Base-by-base conservation (phyloP, 768 basidiomycete genomes). In the Sarcomyxa edulis region DNA sequence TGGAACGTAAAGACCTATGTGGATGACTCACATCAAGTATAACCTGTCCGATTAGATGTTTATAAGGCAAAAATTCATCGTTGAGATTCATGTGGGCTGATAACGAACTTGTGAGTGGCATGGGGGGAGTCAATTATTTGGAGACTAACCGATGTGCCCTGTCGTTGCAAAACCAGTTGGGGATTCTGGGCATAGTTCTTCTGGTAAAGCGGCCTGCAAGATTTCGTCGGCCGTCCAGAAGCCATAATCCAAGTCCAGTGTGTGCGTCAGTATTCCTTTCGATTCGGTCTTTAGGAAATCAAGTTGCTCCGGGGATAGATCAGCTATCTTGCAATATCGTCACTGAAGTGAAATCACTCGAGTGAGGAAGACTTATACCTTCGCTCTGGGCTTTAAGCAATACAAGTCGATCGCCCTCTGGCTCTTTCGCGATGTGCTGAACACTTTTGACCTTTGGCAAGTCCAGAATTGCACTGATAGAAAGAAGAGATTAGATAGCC, bases 141-240 rank as follows among this genome's bases (percentile, higher is more conserved):
- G 26, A 14, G 15, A 25, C 29, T 21, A 28, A 42, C 93, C 94
- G 35, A 99, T 81, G 59, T 99, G 96, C 0, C 95, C 95, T 1
- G 80, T 87, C 37, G 77, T 72, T 6, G 94, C 83, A 62, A 93
- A 98, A 1, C 91, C 87, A 0, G 79, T 77, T 0, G 96, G 96
- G 0, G 88, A 78, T 12, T 82, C 85, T 29, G 84, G 80, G 15
- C 76, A 69, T 5, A 94, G 68, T 20, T 81, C 72, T 46, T 86
- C 74, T 0, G 95, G 96, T 7, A 99, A 69, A 35, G 93, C 72
- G 8, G 83, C 74, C 31, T 82, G 74, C 12, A 99, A 63, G 22
- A 97, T 81, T 32, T 97, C 89, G 54, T 88, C 92, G 32, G 89
- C 76, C 2, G 76, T 81, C 95, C 95, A 98, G 58, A 90, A 84